Percentiles rank a stretch among this genome's conserved stretches.
These are phyloP conservation scores for Dovyalis caffra DNA, from an alignment of 345 rosid genomes.

Conservation along the genomic window DNA sequence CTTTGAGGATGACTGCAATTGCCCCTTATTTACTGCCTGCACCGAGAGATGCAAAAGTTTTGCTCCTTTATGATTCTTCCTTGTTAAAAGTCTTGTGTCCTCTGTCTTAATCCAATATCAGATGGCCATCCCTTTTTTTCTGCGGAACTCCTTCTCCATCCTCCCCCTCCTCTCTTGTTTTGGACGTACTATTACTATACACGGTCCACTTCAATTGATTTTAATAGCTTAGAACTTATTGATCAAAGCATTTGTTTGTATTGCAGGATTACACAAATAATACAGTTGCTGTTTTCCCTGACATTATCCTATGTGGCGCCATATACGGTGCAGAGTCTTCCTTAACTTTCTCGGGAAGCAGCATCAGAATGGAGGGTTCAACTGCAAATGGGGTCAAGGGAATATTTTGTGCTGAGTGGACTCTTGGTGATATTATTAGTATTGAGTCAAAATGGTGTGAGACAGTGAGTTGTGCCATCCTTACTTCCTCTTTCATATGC, in stretches of 20 bases:
- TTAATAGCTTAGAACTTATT: background rate
- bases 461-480: slow-evolving; percentile 37
- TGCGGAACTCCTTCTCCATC: background rate
- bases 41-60: too few species aligned
- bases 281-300: slow-evolving; percentile 49
- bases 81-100: background rate
- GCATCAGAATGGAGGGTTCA: slow-evolving; percentile 46
- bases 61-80: too few species aligned
- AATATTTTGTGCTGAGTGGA: slow-evolving; percentile 47
- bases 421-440: slow-evolving; percentile 42
- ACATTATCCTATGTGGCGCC: slow-evolving; percentile 43
- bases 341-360: slow-evolving; percentile 46
- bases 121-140: background rate
- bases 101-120: background rate
- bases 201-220: too few species aligned
- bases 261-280: slow-evolving; percentile 46
- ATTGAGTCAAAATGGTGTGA: slow-evolving; percentile 52
- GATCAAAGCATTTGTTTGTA: background rate
- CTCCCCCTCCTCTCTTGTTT: background rate
- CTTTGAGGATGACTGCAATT: too few species aligned
- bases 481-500: slow-evolving; percentile 1
- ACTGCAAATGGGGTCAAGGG: slow-evolving; percentile 34
- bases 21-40: too few species aligned
- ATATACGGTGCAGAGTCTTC: slow-evolving; percentile 41
- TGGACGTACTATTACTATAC: background rate